Base-by-base conservation (phyloP, 805 yeast species). In the Phaffomyces antillensis region DNA sequence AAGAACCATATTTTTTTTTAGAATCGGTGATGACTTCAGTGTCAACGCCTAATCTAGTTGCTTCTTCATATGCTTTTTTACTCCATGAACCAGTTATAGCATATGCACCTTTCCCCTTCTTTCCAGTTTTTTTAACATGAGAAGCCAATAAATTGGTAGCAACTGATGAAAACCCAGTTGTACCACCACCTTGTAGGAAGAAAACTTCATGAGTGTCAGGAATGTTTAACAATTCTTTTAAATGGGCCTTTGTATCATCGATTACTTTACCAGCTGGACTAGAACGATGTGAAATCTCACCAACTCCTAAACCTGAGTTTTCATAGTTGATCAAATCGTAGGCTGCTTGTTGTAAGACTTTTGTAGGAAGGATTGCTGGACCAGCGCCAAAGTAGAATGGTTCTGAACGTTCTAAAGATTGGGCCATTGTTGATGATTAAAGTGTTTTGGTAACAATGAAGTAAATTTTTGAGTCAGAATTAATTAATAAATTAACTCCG, bases 151-250 rank as follows among this genome's bases (percentile, higher is more conserved):
- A 63, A 62, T 90, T 91, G 56, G 90, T 79, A 11, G 87, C 88
- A 40, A 87, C 73, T 6, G 96, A 80, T 4, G 98, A 86, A 55
- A 93, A 93, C 7, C 96, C 98, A 28, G 89, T 84, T 42, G 98
- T 91, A 48, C 98, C 99, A 51, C 99, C 99, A 52, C 99, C 98
- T 70, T 93, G 99, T 67, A 91, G 66, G 68, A 91, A 93, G 62
- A 93, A 83, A 2, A 91, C 91, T 64, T 89, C 97, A 63, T 93
- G 95, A 30, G 95, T 83, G 48, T 86, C 95, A 30, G 98, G 98
- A 41, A 93, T 79, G 47, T 71, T 60, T 61, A 89, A 66, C 44
- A 93, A 68, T 58, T 85, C 67, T 35, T 58, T 70, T 58, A 93
- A 68, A 57, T 83, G 77, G 36, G 65, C 68, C 66, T 86, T 88